phyloP scores from a whole-genome alignment of 176 grass and related monocot genomes.

The Oryza australiensis region DNA sequence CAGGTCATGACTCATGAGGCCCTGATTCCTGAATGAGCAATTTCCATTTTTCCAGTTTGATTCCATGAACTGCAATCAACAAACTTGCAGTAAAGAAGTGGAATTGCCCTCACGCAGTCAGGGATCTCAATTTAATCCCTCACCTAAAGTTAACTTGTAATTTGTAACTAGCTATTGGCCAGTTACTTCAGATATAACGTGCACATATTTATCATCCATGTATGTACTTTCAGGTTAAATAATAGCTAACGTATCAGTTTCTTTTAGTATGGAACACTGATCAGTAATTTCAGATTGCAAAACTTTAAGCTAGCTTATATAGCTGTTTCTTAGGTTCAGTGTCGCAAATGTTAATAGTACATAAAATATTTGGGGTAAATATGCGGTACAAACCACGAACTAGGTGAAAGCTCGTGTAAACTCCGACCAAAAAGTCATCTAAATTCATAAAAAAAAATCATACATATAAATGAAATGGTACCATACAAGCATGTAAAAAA shows the following conservation, averaged over 20 bases:
- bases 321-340: background rate
- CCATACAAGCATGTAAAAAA: too few relatives aligned
- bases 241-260: background rate
- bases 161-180: background rate
- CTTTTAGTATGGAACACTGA: background rate
- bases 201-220: background rate
- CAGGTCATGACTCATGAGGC: background rate
- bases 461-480: too few relatives aligned
- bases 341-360: background rate
- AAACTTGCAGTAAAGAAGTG: background rate
- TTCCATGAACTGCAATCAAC: background rate
- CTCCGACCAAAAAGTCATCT: too few relatives aligned
- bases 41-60: background rate
- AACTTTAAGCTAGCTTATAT: background rate
- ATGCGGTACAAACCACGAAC: too few relatives aligned
- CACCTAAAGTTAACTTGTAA: background rate
- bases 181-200: background rate
- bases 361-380: background rate
- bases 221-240: slow-evolving; percentile 4
- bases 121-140: background rate
- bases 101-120: background rate
- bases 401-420: too few relatives aligned
- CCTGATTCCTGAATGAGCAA: background rate
- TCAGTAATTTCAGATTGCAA: background rate
- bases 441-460: too few relatives aligned